Conservation (phyloP, 202 grass and related monocot species). For the Alloteropsis angusta region DNA sequence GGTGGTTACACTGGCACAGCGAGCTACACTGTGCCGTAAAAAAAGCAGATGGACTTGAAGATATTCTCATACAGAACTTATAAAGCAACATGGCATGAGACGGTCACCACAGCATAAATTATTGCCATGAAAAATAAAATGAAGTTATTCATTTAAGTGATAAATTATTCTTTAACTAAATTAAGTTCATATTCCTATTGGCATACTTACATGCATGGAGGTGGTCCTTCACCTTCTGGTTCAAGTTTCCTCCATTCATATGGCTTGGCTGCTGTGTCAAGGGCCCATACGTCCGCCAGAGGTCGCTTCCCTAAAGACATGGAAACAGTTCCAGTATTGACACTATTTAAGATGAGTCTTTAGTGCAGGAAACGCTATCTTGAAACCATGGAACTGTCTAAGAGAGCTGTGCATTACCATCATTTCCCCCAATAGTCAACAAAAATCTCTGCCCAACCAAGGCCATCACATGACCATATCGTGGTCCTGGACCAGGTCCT, state of each 20-base stretch:
- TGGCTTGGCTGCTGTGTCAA: slow-evolving; percentile 97
- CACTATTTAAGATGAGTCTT: neutral
- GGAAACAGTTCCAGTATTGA: slow-evolving; percentile 1
- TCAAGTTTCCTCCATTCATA: slow-evolving; percentile 99
- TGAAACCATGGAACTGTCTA: slow-evolving; percentile 18
- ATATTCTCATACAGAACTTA: slow-evolving; percentile 21
- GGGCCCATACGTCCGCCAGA: slow-evolving; percentile 95
- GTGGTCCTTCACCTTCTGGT: slow-evolving; percentile 97
- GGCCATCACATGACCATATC: slow-evolving; percentile 99
- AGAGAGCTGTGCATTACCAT: slow-evolving; percentile 50
- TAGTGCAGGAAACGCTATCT: neutral
- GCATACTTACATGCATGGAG: slow-evolving; percentile 97
- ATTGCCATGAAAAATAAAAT: neutral
- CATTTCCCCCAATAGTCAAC: slow-evolving; percentile 98
- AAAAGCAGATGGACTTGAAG: slow-evolving; percentile 18
- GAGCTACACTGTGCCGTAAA: slow-evolving; percentile 13
- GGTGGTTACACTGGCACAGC: slow-evolving; percentile 13
- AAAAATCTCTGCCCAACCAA: slow-evolving; percentile 98
- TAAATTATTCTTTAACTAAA: neutral
- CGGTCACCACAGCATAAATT: neutral
- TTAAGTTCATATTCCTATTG: neutral
- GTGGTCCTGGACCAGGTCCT: slow-evolving; percentile 93
- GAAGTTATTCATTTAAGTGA: neutral
- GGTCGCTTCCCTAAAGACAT: slow-evolving; percentile 71
- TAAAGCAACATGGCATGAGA: neutral